Percentiles rank a stretch among this genome's conserved stretches.
Evolutionary conservation across 805 yeast genomes (phyloP).

Genomic region (Spencermartinsiella europaea): DNA sequence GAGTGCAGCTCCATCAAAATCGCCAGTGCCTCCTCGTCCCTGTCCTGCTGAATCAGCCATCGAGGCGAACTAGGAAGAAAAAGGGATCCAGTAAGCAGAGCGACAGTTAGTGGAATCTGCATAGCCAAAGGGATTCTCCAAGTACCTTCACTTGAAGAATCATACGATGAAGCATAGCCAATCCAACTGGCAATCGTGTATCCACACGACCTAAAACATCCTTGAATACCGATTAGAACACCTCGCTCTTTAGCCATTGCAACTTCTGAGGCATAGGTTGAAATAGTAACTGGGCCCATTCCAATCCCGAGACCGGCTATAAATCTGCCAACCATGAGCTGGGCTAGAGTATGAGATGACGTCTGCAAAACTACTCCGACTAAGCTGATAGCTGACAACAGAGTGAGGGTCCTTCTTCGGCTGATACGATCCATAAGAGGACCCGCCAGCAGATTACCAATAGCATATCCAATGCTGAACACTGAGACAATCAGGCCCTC

Average conservation of each 20-base stretch:
- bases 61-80: constrained; percentile 38
- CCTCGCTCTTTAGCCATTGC: background rate
- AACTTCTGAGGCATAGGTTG: background rate
- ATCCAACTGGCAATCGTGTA: background rate
- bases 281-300: constrained; percentile 31
- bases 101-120: constrained; percentile 56
- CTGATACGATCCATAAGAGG: constrained; percentile 61
- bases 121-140: constrained; percentile 76
- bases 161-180: background rate
- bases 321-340: constrained; percentile 54
- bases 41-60: constrained; percentile 42
- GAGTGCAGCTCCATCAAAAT: constrained; percentile 31
- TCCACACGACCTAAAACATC: background rate
- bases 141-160: constrained; percentile 8
- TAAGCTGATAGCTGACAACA: background rate
- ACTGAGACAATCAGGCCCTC: constrained; percentile 62
- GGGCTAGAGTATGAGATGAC: constrained; percentile 38
- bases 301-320: constrained; percentile 75
- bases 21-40: constrained; percentile 42
- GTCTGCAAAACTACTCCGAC: constrained; percentile 31
- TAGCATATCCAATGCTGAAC: constrained; percentile 77
- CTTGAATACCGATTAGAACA: background rate
- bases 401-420: constrained; percentile 36
- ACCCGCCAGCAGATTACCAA: constrained; percentile 70
- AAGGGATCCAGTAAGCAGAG: constrained; percentile 43